Evolutionary conservation across 2,329 filamentous ascomycete species (phyloP), one percentile per base, ranked within the genome.

Genomic region (Colletotrichum musicola): DNA sequence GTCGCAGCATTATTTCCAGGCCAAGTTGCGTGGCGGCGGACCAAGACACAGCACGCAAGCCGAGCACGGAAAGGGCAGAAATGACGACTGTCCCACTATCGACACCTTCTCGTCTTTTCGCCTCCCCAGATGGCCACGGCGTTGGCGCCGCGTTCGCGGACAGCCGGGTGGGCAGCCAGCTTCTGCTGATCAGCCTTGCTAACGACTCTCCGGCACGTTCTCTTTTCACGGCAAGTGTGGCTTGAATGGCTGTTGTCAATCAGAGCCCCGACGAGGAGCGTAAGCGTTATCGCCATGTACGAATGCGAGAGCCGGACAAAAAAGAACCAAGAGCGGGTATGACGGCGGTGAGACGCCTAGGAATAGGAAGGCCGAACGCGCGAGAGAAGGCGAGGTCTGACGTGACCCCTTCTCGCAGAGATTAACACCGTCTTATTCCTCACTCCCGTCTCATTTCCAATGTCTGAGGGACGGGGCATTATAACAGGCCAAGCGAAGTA

Each of bases 91-190:
- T 42, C 58, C 42, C 30, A 42, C 30, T 9, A 20, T 47, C 13
- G n/a, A 54, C 20, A 14, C 49, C 22, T 10, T 42, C 22, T 57
- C 20, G 3, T 42, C 30, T 35, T 49, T 20, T 46, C 22, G 16
- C 30, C 20, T 2, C 46, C 18, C 38, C 40, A 51, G n/a, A 35
- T 35, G 42, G 51, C 9, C 42, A 38, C 30, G 50, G 65, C 55
- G 55, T 65, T 51, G 56, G 44, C 65, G 55, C 55, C 61, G 42
- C 50, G 55, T 56, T 42, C 55, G 42, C 50, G 62, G 65, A 46
- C 62, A 35, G 25, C 40, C 62, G 62, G 54, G 38, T 49, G 35
- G 62, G 13, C 27, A 60, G 55, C 54, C 27, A 40, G 30, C 40
- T 27, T 42, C 22, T 65, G 35, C 22, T 60, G 44, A 68, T 65